These are phyloP conservation scores for Viola odorata DNA, from an alignment of 345 rosid species.

Conservation along the genomic window DNA sequence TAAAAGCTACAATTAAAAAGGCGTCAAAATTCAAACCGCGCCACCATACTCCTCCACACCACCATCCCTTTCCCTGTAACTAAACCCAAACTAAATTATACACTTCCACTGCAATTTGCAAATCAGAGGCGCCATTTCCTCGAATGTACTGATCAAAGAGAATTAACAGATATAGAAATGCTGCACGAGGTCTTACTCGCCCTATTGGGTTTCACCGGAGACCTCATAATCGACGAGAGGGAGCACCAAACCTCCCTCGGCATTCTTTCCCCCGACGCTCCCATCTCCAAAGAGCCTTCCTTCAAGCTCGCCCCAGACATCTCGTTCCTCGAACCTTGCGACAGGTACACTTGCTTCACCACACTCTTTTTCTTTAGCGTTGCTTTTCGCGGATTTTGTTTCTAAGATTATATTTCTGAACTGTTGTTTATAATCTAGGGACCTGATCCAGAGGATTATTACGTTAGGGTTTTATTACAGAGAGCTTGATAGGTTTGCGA, in stretches of 20 bases:
- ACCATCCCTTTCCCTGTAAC: too few species aligned
- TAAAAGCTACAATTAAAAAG: too few species aligned
- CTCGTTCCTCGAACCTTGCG: constrained; percentile 82
- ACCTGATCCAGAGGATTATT: constrained; percentile 76
- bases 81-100: too few species aligned
- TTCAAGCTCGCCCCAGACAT: constrained; percentile 89
- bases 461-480: constrained; percentile 84
- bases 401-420: neutral
- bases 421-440: constrained; percentile 36
- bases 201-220: constrained; percentile 86
- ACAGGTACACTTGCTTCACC: constrained; percentile 37
- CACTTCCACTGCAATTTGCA: too few species aligned
- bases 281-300: constrained; percentile 58
- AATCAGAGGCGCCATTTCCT: too few species aligned
- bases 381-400: neutral
- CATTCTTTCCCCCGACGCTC: constrained; percentile 47
- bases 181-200: constrained; percentile 84
- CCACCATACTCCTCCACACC: too few species aligned
- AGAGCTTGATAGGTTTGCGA: constrained; percentile 79
- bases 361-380: neutral
- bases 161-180: constrained; percentile 27
- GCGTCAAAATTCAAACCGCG: too few species aligned
- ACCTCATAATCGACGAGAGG: constrained; percentile 80
- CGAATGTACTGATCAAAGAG: too few species aligned
- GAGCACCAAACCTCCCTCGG: constrained; percentile 63